A percentile compares a stretch with the other conserved stretches of the same genome.
Evolutionary conservation across 768 basidiomycete genomes (phyloP).

Genomic region (Artomyces pyxidatus): DNA sequence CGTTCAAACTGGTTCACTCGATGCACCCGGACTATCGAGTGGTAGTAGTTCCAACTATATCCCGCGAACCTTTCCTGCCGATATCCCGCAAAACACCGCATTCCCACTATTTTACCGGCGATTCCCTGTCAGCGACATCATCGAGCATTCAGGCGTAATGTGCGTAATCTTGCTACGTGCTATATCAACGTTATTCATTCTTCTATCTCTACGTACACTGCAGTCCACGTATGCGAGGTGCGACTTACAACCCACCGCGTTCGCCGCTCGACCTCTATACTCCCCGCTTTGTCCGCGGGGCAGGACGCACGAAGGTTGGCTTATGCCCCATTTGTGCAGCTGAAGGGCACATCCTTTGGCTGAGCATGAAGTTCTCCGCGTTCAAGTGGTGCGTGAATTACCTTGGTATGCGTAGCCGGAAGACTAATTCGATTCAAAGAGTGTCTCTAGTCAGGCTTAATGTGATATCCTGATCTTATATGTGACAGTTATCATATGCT

Average conservation of each 20-base stretch:
- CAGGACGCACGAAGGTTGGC: constrained; percentile 60
- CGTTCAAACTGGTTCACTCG: too few relatives aligned
- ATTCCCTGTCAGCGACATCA: constrained; percentile 60
- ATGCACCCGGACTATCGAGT: too few relatives aligned
- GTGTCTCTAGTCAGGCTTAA: background rate
- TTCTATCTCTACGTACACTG: background rate
- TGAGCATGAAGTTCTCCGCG: constrained; percentile 73
- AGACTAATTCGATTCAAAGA: background rate
- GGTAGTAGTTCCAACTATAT: too few relatives aligned
- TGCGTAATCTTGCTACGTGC: too few relatives aligned
- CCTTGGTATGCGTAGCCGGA: background rate
- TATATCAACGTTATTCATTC: too few relatives aligned
- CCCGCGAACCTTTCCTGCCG: constrained; percentile 45
- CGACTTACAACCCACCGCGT: constrained; percentile 53
- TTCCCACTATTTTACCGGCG: constrained; percentile 64
- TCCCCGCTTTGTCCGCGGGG: constrained; percentile 68
- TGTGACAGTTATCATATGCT: constrained; percentile 85
- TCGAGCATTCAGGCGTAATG: too few relatives aligned
- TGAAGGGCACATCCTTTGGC: constrained; percentile 55
- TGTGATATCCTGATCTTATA: background rate
- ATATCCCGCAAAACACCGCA: constrained; percentile 35
- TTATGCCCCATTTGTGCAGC: constrained; percentile 79
- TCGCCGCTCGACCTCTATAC: constrained; percentile 64
- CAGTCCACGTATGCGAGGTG: constrained; percentile 24
- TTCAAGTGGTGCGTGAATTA: constrained; percentile 59